Percentiles rank a stretch among this genome's conserved stretches.
Evolutionary conservation across 2,329 filamentous ascomycete species (phyloP).

Genomic region (Proliferodiscus dingleyae): DNA sequence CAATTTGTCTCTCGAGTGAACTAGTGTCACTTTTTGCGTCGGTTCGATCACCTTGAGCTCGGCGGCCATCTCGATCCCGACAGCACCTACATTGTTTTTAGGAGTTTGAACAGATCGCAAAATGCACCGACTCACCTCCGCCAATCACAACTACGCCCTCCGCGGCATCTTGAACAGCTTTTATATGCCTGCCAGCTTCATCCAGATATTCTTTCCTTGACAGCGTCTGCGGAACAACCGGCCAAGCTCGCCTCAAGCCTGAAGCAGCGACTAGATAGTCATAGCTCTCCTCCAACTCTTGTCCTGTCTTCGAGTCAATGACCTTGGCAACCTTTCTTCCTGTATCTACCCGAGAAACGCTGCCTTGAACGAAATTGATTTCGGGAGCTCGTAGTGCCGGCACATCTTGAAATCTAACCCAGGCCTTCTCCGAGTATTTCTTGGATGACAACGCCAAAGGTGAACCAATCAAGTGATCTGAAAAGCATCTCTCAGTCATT

Average conservation of each 20-base stretch:
- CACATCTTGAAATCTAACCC: conserved; percentile 65
- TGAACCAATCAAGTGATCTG: conserved; percentile 71
- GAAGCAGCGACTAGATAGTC: conserved; percentile 73
- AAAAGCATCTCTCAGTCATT: too few species aligned
- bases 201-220: conserved; percentile 57
- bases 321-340: conserved; percentile 55
- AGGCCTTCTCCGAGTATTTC: conserved; percentile 60
- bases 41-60: conserved; percentile 69
- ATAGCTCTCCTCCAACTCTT: conserved; percentile 42
- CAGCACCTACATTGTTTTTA: conserved; percentile 62
- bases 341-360: too few species aligned
- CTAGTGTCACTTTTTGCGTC: conserved; percentile 60
- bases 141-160: conserved; percentile 68
- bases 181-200: conserved; percentile 58
- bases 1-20: conserved; percentile 66
- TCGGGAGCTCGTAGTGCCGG: conserved; percentile 59
- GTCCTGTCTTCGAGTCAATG: conserved; percentile 42
- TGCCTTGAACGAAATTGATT: conserved; percentile 62
- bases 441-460: conserved; percentile 65
- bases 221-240: conserved; percentile 65
- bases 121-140: conserved; percentile 43
- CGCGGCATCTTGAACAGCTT: conserved; percentile 44
- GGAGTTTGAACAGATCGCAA: too few species aligned
- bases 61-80: conserved; percentile 77
- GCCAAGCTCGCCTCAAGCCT: conserved; percentile 65